Conservation (phyloP, 2,329 filamentous ascomycete species). For the Raffaelea ambrosiae region DNA sequence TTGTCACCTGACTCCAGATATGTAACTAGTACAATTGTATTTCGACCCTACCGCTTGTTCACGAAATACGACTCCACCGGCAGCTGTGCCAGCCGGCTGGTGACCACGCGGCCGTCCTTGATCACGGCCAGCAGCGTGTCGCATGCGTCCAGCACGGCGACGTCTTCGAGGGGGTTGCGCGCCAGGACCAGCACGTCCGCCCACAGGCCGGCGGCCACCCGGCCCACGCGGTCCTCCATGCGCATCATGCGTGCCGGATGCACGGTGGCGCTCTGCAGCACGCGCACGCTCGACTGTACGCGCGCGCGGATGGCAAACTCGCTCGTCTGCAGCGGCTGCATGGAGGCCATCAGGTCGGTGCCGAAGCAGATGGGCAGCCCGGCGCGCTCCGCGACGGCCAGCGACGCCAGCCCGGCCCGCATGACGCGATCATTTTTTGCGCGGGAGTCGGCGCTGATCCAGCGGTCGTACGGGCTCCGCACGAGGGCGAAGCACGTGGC, state of each 20-base stretch:
- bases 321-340: conserved; percentile 36
- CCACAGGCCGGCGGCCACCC: conserved; percentile 35
- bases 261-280: conserved; percentile 42
- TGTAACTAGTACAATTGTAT: too few species aligned
- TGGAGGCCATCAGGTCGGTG: conserved; percentile 42
- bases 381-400: conserved; percentile 37
- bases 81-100: conserved; percentile 9
- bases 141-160: conserved; percentile 37
- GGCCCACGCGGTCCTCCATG: conserved; percentile 33
- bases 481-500: conserved; percentile 39
- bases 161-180: conserved; percentile 42
- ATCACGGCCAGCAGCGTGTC: conserved; percentile 38
- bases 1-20: too few species aligned
- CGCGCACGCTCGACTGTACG: conserved; percentile 30
- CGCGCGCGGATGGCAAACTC: conserved; percentile 38
- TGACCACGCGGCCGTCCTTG: conserved; percentile 39
- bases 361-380: conserved; percentile 47
- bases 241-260: conserved; percentile 38
- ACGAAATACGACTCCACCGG: too few species aligned
- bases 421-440: conserved; percentile 41
- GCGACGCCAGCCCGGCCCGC: conserved; percentile 30
- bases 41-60: too few species aligned
- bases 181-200: conserved; percentile 43
- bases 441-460: conserved; percentile 26
- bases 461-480: conserved; percentile 33